Evolutionary conservation across 2,329 filamentous ascomycete genomes (phyloP).

Genomic region (Dryadomyces quercivorus): DNA sequence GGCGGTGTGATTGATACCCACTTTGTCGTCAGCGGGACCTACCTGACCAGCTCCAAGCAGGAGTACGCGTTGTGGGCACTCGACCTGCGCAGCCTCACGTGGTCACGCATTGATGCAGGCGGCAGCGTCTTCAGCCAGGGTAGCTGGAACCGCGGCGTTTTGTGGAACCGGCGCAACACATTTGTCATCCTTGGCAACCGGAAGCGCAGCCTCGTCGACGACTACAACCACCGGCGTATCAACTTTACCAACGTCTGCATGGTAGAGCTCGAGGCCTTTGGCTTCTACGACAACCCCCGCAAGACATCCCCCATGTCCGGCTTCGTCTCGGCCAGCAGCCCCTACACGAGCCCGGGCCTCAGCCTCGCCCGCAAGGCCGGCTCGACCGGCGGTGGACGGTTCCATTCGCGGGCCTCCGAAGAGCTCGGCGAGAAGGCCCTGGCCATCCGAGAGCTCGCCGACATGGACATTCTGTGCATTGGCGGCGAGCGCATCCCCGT

Average conservation of each 20-base stretch:
- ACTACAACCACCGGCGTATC: slow-evolving; percentile 95
- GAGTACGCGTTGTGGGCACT: slow-evolving; percentile 96
- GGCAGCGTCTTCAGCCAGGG: slow-evolving; percentile 91
- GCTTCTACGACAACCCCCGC: slow-evolving; percentile 90
- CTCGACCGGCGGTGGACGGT: slow-evolving; percentile 61
- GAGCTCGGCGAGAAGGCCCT: slow-evolving; percentile 76
- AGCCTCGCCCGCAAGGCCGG: slow-evolving; percentile 48
- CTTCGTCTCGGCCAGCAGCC: slow-evolving; percentile 74
- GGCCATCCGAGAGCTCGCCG: slow-evolving; percentile 69
- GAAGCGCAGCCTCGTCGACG: slow-evolving; percentile 86
- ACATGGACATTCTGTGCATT: slow-evolving; percentile 94
- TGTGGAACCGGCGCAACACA: slow-evolving; percentile 88
- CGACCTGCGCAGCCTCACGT: slow-evolving; percentile 76
- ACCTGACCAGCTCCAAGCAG: slow-evolving; percentile 93
- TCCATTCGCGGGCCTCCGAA: slow-evolving; percentile 65
- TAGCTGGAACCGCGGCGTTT: slow-evolving; percentile 90
- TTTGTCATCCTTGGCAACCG: slow-evolving; percentile 94
- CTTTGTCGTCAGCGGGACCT: slow-evolving; percentile 95
- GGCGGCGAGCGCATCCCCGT: slow-evolving; percentile 86
- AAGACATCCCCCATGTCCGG: slow-evolving; percentile 66
- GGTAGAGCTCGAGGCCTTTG: slow-evolving; percentile 94
- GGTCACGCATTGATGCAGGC: slow-evolving; percentile 92
- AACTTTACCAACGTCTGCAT: slow-evolving; percentile 96
- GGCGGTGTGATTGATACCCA: slow-evolving; percentile 91
- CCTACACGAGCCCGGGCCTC: slow-evolving; percentile 42